Evolutionary conservation across 345 rosid genomes (phyloP).

Genomic region (Jatropha curcas): DNA sequence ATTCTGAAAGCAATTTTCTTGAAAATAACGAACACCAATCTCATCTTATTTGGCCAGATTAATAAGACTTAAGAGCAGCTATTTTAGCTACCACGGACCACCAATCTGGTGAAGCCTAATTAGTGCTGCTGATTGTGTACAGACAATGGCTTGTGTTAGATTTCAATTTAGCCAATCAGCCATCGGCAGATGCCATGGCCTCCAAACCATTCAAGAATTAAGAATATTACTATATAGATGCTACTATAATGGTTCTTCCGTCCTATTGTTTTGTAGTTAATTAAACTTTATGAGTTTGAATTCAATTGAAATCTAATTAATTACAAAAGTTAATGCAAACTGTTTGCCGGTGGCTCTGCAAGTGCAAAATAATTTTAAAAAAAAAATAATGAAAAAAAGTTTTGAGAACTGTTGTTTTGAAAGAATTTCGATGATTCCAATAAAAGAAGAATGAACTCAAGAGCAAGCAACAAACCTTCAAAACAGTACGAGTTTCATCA

Average conservation of each 20-base stretch:
- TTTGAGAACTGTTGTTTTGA: background rate
- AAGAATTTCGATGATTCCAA: background rate
- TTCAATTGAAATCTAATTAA: too few species aligned
- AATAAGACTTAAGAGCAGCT: too few species aligned
- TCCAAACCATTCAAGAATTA: background rate
- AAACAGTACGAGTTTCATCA: conserved; percentile 65
- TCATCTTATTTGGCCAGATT: too few species aligned
- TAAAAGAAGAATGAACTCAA: conserved; percentile 18
- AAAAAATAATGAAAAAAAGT: background rate
- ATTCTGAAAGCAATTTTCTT: too few species aligned
- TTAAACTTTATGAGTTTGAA: too few species aligned
- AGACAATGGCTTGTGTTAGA: too few species aligned
- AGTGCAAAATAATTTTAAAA: background rate
- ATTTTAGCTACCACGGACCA: too few species aligned
- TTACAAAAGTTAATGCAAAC: too few species aligned
- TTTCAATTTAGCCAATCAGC: background rate
- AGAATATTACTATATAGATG: background rate
- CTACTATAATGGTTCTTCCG: too few species aligned
- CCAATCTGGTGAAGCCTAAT: background rate
- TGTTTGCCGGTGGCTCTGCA: background rate
- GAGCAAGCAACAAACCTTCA: conserved; percentile 58
- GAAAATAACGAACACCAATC: too few species aligned
- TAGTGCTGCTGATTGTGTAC: background rate
- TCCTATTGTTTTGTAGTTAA: too few species aligned
- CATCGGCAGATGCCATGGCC: background rate